phyloP scores from a whole-genome alignment of 345 rosid genomes.

The Combretum micranthum region DNA sequence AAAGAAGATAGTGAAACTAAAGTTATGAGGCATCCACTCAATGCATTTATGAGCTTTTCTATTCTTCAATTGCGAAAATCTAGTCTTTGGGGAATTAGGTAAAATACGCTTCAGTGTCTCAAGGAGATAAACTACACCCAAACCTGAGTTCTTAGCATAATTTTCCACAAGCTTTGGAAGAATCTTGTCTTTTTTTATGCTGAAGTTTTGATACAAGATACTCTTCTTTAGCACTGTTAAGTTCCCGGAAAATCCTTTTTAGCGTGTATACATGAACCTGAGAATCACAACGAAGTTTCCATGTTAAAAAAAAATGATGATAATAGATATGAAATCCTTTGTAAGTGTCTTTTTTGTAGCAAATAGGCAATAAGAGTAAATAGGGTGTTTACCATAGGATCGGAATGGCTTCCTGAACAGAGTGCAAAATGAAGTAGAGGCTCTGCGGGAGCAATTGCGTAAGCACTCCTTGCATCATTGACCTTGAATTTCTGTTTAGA shows the following conservation, averaged over 20 bases:
- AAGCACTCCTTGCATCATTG: constrained; percentile 52
- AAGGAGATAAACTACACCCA: too few relatives aligned
- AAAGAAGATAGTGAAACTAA: constrained; percentile 47
- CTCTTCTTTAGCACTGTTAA: constrained; percentile 74
- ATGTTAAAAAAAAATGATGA: too few relatives aligned
- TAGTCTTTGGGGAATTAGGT: constrained; percentile 39
- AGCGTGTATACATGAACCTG: too few relatives aligned
- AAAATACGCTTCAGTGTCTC: too few relatives aligned
- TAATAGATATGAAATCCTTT: too few relatives aligned
- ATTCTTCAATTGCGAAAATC: constrained; percentile 20
- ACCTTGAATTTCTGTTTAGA: constrained; percentile 45
- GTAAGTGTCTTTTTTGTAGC: too few relatives aligned
- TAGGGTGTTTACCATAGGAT: constrained; percentile 86
- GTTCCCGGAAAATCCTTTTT: too few relatives aligned
- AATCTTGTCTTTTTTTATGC: constrained; percentile 55
- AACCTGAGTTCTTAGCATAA: too few relatives aligned
- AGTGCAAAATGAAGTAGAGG: constrained; percentile 82
- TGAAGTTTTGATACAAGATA: constrained; percentile 52
- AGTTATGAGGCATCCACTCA: constrained; percentile 74
- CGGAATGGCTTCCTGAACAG: constrained; percentile 61
- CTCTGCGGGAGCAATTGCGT: constrained; percentile 46
- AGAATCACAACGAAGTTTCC: too few relatives aligned
- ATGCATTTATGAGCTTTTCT: constrained; percentile 39
- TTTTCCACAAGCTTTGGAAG: too few relatives aligned
- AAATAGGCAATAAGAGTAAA: too few relatives aligned